Conservation (phyloP, 2,329 filamentous ascomycete genomes). For the Fonsecaea pedrosoi region DNA sequence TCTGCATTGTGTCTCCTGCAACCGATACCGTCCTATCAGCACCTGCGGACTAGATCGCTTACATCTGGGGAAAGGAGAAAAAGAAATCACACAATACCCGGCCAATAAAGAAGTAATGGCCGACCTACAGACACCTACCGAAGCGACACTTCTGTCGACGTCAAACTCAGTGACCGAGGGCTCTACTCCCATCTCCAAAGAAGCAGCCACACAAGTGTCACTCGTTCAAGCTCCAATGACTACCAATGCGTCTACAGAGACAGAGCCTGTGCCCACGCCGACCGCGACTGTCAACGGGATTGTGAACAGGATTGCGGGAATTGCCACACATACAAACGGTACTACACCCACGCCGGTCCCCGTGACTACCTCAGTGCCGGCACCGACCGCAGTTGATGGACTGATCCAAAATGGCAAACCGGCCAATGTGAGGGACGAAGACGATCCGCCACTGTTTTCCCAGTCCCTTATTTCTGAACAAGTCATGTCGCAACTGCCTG, state of each 20-base stretch:
- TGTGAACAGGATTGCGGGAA: not conserved
- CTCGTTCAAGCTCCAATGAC: constrained; percentile 2
- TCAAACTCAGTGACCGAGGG: constrained; percentile 18
- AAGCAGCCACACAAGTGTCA: constrained; percentile 22
- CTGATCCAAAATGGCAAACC: constrained; percentile 4
- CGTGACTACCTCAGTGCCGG: constrained; percentile 7
- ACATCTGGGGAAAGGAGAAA: not conserved
- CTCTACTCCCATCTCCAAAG: constrained; percentile 14
- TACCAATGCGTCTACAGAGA: constrained; percentile 17
- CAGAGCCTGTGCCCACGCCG: constrained; percentile 9
- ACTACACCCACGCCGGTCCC: not conserved
- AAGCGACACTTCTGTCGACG: constrained; percentile 30
- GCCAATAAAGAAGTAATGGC: constrained; percentile 26
- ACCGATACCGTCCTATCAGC: not conserved
- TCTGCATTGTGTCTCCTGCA: not conserved
- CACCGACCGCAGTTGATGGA: not conserved
- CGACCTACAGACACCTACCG: constrained; percentile 34
- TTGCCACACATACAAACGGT: constrained; percentile 17
- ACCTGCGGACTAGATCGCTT: not conserved
- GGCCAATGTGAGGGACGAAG: constrained; percentile 31
- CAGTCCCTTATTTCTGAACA: constrained; percentile 76
- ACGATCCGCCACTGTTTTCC: constrained; percentile 73
- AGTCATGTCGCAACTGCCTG: constrained; percentile 74
- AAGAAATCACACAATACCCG: not conserved
- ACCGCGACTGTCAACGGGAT: not conserved